Evolutionary conservation across 306 rosid species (phyloP), one percentile per base, ranked within the genome.

Genomic region (Ormosia emarginata): DNA sequence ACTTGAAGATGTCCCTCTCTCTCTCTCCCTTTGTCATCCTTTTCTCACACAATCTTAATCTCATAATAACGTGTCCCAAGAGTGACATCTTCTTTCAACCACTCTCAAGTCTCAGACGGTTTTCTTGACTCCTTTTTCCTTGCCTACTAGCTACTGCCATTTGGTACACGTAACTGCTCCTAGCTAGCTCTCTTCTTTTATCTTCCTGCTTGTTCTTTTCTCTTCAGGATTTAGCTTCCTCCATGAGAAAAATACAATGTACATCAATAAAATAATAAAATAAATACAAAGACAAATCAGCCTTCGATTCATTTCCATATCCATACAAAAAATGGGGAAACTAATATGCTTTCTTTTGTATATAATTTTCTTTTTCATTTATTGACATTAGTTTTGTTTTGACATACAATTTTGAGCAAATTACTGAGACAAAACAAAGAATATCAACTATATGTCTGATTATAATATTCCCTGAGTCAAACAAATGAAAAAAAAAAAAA

Each of bases 31-130:
- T 34, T 29, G 13, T 9, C 15, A 36, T 43, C 65, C 43, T 67
- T 67, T 75, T 24, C 44, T 18, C 55, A 47, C 33, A 24, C 41
- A 29, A 36, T 8, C 24, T 63, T 11, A 10, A 46, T 46, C 50
- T 9, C 36, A 44, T 52, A 63, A 32, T 61, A 8, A 44, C 9
- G 82, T 87, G 86, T 82, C 84, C 71, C 61, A 84, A 30, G 49
- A 80, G 75, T 78, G 79, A 78, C 78, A 49, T 43, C 67, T 79
- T 40, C 77, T 77, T 56, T 78, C 82, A 82, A 87, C 84, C 68
- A 85, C 88, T 70, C 82, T 66, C 40, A 79, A 85, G 86, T 70
- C 82, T 66, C 40, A 79, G 90, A 84, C 91, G 90, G 7, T 84
- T 84, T 88, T 82, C 75, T 88, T 88, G 90, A 90, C 90, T 56